Evolutionary conservation across 257 asterid genomes (phyloP).

Genomic region (Paulownia fortunei): DNA sequence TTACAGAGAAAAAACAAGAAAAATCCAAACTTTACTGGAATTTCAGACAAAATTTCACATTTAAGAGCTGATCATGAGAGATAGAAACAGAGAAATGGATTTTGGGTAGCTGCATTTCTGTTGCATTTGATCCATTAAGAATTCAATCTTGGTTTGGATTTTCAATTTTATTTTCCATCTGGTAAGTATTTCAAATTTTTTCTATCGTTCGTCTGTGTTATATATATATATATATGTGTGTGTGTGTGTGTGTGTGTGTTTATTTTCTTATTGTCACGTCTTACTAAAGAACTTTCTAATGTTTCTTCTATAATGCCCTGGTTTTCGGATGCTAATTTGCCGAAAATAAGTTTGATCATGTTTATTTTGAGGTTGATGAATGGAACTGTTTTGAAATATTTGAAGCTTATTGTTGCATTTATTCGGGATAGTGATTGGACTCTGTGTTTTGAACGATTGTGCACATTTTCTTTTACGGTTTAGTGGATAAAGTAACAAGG

Average conservation of each 20-base stretch:
- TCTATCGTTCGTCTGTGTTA: not conserved
- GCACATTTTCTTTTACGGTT: conserved; percentile 9
- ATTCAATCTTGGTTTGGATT: conserved; percentile 28
- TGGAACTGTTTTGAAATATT: conserved; percentile 8
- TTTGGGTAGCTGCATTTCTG: conserved; percentile 33
- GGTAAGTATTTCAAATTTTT: conserved; percentile 35
- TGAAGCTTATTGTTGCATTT: not conserved
- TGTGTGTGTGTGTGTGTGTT: not conserved
- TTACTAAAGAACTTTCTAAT: conserved; percentile 7
- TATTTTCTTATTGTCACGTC: not conserved
- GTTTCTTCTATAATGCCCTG: not conserved
- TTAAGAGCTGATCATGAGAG: conserved; percentile 21
- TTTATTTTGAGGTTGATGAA: not conserved
- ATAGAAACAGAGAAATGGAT: conserved; percentile 15
- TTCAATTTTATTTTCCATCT: conserved; percentile 24
- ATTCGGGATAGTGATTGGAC: not conserved
- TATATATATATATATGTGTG: not conserved
- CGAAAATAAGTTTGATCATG: conserved; percentile 13
- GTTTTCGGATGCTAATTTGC: not conserved
- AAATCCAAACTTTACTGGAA: not conserved
- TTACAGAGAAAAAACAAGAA: not conserved
- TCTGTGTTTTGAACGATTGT: not conserved
- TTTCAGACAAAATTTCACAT: not conserved
- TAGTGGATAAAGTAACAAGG: not conserved
- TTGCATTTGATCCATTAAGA: conserved; percentile 29